These are phyloP conservation scores for Tetrahymena malaccensis DNA, from an alignment of 73 alveolate genomes.

Conservation along the genomic window DNA sequence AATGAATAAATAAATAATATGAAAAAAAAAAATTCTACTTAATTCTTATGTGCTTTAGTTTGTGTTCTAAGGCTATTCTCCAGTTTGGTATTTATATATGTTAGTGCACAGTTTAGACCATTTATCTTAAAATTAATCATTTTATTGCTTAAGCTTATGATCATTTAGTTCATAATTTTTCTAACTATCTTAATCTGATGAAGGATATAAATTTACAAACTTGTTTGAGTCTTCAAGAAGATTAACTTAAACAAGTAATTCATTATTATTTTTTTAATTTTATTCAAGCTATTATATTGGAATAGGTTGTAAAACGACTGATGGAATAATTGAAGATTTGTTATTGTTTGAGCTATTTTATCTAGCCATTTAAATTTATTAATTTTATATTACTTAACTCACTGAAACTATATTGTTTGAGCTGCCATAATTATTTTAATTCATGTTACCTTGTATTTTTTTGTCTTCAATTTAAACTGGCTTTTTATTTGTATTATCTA, in stretches of 20 bases:
- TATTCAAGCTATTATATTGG: not conserved
- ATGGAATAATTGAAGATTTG: not conserved
- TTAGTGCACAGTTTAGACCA: not conserved
- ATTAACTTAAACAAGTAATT: not conserved
- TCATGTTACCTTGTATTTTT: not conserved
- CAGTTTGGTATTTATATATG: not conserved
- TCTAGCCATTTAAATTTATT: not conserved
- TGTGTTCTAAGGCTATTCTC: not conserved
- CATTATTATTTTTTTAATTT: not conserved
- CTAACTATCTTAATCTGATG: not conserved
- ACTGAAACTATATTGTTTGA: not conserved
- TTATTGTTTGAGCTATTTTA: not conserved
- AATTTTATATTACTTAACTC: not conserved
- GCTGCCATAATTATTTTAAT: not conserved
- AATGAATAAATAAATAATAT: too few species aligned
- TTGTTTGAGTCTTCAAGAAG: not conserved
- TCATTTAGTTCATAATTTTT: not conserved
- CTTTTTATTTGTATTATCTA: not conserved
- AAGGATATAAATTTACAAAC: not conserved
- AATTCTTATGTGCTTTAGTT: not conserved
- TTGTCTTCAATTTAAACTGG: not conserved
- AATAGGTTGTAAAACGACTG: not conserved
- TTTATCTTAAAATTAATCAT: not conserved
- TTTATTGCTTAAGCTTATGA: not conserved
- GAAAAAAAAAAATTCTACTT: not conserved